Conservation (phyloP, 2,329 filamentous ascomycete species). For the Monilinia fructicola region DNA sequence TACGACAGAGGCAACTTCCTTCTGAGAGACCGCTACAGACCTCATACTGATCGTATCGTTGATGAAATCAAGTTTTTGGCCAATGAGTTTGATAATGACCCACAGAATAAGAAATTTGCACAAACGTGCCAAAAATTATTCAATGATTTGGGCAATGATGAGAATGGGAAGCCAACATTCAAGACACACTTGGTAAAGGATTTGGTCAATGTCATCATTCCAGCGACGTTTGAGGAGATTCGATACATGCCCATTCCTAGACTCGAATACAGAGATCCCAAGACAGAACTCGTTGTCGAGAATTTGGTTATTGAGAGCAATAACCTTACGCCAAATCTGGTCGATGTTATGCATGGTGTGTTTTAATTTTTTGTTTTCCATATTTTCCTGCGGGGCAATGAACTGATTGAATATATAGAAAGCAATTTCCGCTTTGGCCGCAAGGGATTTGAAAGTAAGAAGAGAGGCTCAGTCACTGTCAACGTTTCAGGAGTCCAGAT, state of each 20-base stretch:
- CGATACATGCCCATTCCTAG: constrained; percentile 91
- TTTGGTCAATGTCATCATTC: constrained; percentile 80
- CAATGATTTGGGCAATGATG: constrained; percentile 82
- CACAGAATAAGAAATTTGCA: constrained; percentile 80
- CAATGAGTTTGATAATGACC: constrained; percentile 85
- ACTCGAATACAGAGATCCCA: constrained; percentile 84
- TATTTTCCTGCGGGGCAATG: not conserved
- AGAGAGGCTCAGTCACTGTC: constrained; percentile 77
- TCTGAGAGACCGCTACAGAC: constrained; percentile 82
- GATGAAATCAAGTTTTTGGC: constrained; percentile 89
- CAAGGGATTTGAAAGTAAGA: constrained; percentile 79
- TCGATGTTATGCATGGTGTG: constrained; percentile 73
- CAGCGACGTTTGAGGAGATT: constrained; percentile 76
- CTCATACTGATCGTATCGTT: constrained; percentile 79
- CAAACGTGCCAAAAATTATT: constrained; percentile 80
- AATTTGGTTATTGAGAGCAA: constrained; percentile 95
- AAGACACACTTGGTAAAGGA: constrained; percentile 94
- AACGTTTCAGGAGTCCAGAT: constrained; percentile 88
- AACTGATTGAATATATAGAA: constrained; percentile 45
- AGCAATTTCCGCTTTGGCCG: constrained; percentile 95
- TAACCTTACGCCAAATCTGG: constrained; percentile 90
- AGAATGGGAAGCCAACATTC: constrained; percentile 80
- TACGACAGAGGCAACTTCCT: constrained; percentile 85
- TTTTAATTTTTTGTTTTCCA: not conserved
- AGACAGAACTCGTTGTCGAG: constrained; percentile 86